These are phyloP conservation scores for Neonectria hederae DNA, from an alignment of 2,329 filamentous ascomycete species.

Conservation along the genomic window DNA sequence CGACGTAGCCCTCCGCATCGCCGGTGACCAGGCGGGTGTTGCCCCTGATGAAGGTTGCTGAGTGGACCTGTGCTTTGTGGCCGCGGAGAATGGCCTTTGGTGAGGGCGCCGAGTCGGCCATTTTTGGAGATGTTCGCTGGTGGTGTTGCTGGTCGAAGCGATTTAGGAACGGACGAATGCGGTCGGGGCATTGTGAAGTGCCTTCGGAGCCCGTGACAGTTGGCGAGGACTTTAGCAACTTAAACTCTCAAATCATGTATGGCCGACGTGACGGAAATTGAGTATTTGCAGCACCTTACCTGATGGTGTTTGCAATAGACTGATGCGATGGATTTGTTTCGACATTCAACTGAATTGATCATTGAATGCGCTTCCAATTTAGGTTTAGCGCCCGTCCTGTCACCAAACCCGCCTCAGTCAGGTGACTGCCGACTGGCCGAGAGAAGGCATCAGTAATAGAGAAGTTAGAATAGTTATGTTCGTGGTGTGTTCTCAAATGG, in stretches of 20 bases:
- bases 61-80: slow-evolving; percentile 83
- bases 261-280: no score
- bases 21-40: slow-evolving; percentile 85
- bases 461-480: no score
- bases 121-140: slow-evolving; percentile 24
- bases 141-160: not conserved
- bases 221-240: not conserved
- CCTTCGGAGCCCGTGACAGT: not conserved
- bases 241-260: no score
- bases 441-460: no score
- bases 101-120: slow-evolving; percentile 45
- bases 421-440: not conserved
- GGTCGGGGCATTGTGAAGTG: not conserved
- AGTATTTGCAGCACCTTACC: not conserved
- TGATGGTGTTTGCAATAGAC: not conserved
- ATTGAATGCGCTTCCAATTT: not conserved
- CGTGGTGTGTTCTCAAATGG: no score
- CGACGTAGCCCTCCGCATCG: slow-evolving; percentile 89
- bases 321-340: not conserved
- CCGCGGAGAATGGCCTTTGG: slow-evolving; percentile 80
- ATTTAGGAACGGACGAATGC: not conserved
- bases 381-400: not conserved
- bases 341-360: not conserved
- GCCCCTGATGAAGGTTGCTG: slow-evolving; percentile 73
- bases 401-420: not conserved